phyloP scores from a whole-genome alignment of 352 stramenopile genomes.

The Pythium scleroteichum region DNA sequence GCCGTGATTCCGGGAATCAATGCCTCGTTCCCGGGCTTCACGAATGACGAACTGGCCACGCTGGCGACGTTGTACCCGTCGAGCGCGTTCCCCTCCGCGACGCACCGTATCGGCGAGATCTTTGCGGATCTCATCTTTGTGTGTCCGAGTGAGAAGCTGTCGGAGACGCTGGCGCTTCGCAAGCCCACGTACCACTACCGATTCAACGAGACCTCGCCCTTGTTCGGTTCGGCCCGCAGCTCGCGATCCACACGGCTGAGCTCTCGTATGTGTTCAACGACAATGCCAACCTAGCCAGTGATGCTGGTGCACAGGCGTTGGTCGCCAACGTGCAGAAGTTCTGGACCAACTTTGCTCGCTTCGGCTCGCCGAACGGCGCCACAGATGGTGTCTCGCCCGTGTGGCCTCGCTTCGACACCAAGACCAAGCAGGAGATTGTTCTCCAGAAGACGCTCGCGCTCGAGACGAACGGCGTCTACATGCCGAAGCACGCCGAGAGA shows the following conservation, averaged over 20 bases:
- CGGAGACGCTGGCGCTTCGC: neutral
- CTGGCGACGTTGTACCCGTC: constrained; percentile 9
- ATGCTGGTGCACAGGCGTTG: neutral
- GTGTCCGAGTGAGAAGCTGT: constrained; percentile 13
- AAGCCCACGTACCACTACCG: constrained; percentile 16
- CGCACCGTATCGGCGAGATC: constrained; percentile 1
- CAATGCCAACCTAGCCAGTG: neutral
- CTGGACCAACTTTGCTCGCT: constrained; percentile 22
- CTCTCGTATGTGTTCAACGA: constrained; percentile 12
- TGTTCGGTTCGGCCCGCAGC: neutral
- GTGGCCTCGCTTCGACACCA: constrained; percentile 8
- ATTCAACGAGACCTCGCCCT: constrained; percentile 14
- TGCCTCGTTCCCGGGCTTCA: neutral
- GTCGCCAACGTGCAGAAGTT: constrained; percentile 9
- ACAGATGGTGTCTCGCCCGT: neutral
- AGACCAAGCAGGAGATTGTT: constrained; percentile 14
- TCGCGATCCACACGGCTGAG: constrained; percentile 15
- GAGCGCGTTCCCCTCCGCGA: neutral
- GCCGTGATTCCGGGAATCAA: neutral
- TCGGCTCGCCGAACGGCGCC: constrained; percentile 7
- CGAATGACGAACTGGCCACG: neutral
- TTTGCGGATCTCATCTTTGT: constrained; percentile 13
- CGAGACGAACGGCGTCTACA: constrained; percentile 18
- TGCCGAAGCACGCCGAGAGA: constrained; percentile 9
- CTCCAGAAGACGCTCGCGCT: constrained; percentile 13